These are phyloP conservation scores for Leccinum broughii DNA, from an alignment of 768 basidiomycete species.

Conservation along the genomic window DNA sequence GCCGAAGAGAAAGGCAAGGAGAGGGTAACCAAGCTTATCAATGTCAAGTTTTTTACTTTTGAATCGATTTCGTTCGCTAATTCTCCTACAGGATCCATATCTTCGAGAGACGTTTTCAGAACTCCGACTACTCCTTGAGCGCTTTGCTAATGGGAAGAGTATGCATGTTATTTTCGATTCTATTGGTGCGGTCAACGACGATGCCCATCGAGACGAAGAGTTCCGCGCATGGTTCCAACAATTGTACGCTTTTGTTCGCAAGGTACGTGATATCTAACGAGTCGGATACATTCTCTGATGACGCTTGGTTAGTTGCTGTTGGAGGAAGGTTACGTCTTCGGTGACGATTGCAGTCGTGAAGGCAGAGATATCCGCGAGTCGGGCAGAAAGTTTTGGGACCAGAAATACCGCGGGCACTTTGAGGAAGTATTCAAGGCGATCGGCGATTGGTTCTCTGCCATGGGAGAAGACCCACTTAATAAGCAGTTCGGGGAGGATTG, in stretches of 20 bases:
- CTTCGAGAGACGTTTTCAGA: slow-evolving; percentile 59
- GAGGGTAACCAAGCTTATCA: slow-evolving; percentile 15
- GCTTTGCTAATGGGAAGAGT: slow-evolving; percentile 78
- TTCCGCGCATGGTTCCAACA: slow-evolving; percentile 72
- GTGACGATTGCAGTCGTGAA: slow-evolving; percentile 68
- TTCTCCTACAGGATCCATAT: slow-evolving; percentile 45
- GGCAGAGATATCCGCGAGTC: slow-evolving; percentile 63
- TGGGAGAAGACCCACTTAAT: slow-evolving; percentile 85
- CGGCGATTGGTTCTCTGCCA: slow-evolving; percentile 78
- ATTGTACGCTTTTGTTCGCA: slow-evolving; percentile 65
- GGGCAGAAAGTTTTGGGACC: slow-evolving; percentile 78
- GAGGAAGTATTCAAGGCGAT: slow-evolving; percentile 74
- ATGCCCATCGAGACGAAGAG: slow-evolving; percentile 71
- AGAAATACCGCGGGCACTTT: slow-evolving; percentile 73
- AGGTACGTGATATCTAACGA: slow-evolving; percentile 38
- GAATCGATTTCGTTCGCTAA: slow-evolving; percentile 17
- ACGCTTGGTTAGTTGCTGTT: slow-evolving; percentile 55
- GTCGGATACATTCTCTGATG: background rate
- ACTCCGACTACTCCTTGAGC: slow-evolving; percentile 81
- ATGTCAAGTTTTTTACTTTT: slow-evolving; percentile 1
- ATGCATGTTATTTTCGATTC: slow-evolving; percentile 71
- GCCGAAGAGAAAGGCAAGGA: slow-evolving; percentile 38
- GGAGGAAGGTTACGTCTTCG: slow-evolving; percentile 84
- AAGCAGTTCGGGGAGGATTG: slow-evolving; percentile 80
- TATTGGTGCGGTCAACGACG: slow-evolving; percentile 67